phyloP scores from a whole-genome alignment of 495 filamentous ascomycete species.

The Hypoxylon crocopeplum region DNA sequence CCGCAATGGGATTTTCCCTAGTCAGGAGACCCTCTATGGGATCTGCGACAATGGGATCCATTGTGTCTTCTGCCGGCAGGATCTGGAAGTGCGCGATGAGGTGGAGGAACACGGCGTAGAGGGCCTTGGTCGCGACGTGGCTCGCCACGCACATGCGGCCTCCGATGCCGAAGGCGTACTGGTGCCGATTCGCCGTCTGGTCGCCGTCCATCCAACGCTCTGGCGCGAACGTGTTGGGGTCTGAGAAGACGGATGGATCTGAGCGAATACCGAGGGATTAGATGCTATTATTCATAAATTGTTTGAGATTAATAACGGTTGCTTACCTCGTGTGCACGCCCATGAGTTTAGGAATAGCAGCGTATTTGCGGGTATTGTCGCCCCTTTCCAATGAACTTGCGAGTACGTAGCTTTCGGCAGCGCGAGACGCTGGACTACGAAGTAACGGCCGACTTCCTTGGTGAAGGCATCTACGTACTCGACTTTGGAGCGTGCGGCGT shows the following conservation, averaged over 20 bases:
- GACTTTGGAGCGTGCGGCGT: constrained; percentile 72
- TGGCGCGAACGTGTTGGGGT: constrained; percentile 63
- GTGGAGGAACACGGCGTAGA: constrained; percentile 71
- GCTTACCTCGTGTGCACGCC: constrained; percentile 15
- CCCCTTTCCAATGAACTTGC: constrained; percentile 66
- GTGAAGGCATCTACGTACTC: constrained; percentile 73
- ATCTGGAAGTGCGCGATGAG: constrained; percentile 67
- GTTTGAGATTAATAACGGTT: not conserved
- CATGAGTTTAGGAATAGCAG: constrained; percentile 66
- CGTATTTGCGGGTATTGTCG: constrained; percentile 67
- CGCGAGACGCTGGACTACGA: constrained; percentile 77
- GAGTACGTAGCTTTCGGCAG: constrained; percentile 70
- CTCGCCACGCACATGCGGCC: constrained; percentile 73
- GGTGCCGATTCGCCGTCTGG: constrained; percentile 60
- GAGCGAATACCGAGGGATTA: not conserved
- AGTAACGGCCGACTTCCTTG: constrained; percentile 74
- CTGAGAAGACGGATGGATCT: constrained; percentile 69
- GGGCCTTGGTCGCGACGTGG: constrained; percentile 71
- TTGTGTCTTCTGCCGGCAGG: constrained; percentile 26
- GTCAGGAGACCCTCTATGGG: constrained; percentile 29
- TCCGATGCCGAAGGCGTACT: constrained; percentile 75
- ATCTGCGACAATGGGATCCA: constrained; percentile 23
- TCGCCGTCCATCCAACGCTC: constrained; percentile 67
- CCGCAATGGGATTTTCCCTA: constrained; percentile 26
- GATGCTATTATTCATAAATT: too few species aligned